phyloP scores from a whole-genome alignment of 2,329 filamentous ascomycete genomes.

The Sclerotinia borealis region DNA sequence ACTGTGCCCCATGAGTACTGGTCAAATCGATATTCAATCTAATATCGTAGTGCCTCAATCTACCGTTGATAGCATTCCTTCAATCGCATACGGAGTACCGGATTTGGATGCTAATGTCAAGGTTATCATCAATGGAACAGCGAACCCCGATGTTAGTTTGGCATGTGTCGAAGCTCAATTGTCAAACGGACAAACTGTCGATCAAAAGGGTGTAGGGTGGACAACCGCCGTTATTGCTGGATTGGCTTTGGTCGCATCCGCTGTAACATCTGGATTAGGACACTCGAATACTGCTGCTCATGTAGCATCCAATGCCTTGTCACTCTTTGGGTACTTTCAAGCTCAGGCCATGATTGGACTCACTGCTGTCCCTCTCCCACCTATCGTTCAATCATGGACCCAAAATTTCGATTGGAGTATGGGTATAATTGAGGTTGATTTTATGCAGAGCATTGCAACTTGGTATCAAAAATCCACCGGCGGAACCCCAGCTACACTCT shows the following conservation, averaged over 20 bases:
- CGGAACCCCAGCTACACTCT: slow-evolving; percentile 71
- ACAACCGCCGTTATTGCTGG: slow-evolving; percentile 81
- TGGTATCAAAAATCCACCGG: slow-evolving; percentile 96
- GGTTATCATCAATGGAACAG: slow-evolving; percentile 70
- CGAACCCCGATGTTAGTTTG: slow-evolving; percentile 51
- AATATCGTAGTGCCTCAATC: slow-evolving; percentile 54
- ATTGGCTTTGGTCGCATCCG: slow-evolving; percentile 75
- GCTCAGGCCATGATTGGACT: slow-evolving; percentile 87
- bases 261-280: slow-evolving; percentile 81
- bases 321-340: slow-evolving; percentile 94
- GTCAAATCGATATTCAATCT: slow-evolving; percentile 71
- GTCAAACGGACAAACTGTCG: slow-evolving; percentile 88
- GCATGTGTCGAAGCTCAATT: slow-evolving; percentile 84
- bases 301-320: slow-evolving; percentile 86
- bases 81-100: slow-evolving; percentile 81
- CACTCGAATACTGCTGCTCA: slow-evolving; percentile 93
- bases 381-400: slow-evolving; percentile 87
- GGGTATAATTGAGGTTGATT: slow-evolving; percentile 85
- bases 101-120: slow-evolving; percentile 83
- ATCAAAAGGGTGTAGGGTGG: slow-evolving; percentile 86
- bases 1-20: slow-evolving; percentile 86
- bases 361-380: slow-evolving; percentile 72
- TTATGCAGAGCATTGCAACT: slow-evolving; percentile 81
- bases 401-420: slow-evolving; percentile 98
- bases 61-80: slow-evolving; percentile 62